Conservation (phyloP, 768 basidiomycete species). For the Kwoniella pini region DNA sequence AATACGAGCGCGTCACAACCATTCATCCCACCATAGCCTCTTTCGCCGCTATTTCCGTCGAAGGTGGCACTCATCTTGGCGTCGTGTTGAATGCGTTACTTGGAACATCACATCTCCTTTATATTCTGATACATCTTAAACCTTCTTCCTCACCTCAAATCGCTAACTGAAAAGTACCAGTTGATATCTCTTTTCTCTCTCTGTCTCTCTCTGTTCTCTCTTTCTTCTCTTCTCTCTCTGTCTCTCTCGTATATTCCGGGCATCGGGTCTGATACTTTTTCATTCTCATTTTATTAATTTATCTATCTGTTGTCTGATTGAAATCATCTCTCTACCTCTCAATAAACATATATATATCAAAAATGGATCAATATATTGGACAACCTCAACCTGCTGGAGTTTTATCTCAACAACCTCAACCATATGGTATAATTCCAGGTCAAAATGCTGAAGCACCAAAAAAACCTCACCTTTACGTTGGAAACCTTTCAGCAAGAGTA, state of each 20-base stretch:
- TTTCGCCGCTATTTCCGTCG: slow-evolving; percentile 6
- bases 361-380: slow-evolving; percentile 8
- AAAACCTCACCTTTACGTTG: slow-evolving; percentile 97
- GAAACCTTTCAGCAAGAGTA: slow-evolving; percentile 94
- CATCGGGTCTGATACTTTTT: slow-evolving; percentile 23
- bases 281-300: slow-evolving; percentile 55
- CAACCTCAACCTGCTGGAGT: slow-evolving; percentile 16
- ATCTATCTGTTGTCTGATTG: slow-evolving; percentile 53
- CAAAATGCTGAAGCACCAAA: slow-evolving; percentile 37
- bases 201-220: slow-evolving; percentile 29
- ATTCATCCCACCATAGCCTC: slow-evolving; percentile 4
- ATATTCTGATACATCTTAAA: background rate
- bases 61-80: slow-evolving; percentile 2
- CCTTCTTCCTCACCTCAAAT: background rate
- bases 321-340: slow-evolving; percentile 59
- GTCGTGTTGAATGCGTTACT: slow-evolving; percentile 2
- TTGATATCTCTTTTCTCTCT: slow-evolving; percentile 9
- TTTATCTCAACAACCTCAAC: background rate
- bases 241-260: slow-evolving; percentile 41
- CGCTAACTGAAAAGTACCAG: slow-evolving; percentile 3
- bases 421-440: slow-evolving; percentile 16
- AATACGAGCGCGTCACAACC: slow-evolving; percentile 9
- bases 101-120: background rate
- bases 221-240: slow-evolving; percentile 57
- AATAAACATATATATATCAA: slow-evolving; percentile 33